Evolutionary conservation across 768 basidiomycete species (phyloP), one percentile per base, ranked within the genome.

Genomic region (Suillus weaverae): DNA sequence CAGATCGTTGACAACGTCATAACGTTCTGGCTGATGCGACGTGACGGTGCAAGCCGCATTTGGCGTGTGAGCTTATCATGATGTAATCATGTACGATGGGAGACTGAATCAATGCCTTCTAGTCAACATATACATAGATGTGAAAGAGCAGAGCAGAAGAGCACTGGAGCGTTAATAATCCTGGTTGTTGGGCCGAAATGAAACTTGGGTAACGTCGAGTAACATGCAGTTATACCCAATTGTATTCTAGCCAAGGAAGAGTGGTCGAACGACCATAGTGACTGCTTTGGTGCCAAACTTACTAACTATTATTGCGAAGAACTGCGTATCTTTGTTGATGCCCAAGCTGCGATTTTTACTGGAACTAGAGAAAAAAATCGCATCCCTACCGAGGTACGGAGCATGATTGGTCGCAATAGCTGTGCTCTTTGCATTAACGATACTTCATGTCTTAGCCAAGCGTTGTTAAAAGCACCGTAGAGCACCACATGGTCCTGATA

Each of bases 371-470:
- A 41, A 39, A 39, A 39, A 30, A 41, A 32, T 41, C 26, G 39
- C 26, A 20, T 41, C 18, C 39, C 10, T 59, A 3, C 39, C 41
- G 30, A 59, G 39, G n/a, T 57, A 1, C 39, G 57, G 57, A 59
- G 8, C 36, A 26, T 57, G 16, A 26, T 59, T 41, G 30, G 39
- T 41, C 36, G 56, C 22, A 26, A 39, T 38, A 38, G 56, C 56
- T 57, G 38, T 57, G 56, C 22, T 54, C 16, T 39, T 38, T 38
- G 38, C 35, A 48, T 38, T 48, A 36, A 56, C 22, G 4, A 36
- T n/a, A 57, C 26, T 57, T 57, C 56, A 57, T 57, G 36, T 57
- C 56, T 10, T 57, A 38, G 18, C 9, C 10, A 39, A 57, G 22
- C 22, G 5, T 38, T 26, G 36, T 57, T 14, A 56, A 57, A 39